Conservation (phyloP, 805 yeast species). For the Dipodascus albidus region DNA sequence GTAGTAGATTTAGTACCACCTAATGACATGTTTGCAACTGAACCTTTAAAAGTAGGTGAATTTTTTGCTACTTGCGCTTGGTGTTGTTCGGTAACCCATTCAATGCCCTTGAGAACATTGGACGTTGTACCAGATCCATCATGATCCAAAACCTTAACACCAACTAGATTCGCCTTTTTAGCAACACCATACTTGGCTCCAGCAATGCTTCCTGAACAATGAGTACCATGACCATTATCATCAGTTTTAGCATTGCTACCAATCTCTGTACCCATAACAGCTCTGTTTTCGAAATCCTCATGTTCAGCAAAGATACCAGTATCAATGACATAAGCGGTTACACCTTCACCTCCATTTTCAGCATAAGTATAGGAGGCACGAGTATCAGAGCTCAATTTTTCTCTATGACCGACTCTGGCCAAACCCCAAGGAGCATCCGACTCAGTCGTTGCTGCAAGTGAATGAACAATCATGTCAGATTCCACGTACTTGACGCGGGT, state of each 20-base stretch:
- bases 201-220: slow-evolving; percentile 56
- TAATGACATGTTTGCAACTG: slow-evolving; percentile 51
- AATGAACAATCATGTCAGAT: slow-evolving; percentile 43
- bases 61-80: slow-evolving; percentile 23
- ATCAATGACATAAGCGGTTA: slow-evolving; percentile 67
- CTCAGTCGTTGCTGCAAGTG: slow-evolving; percentile 37
- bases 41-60: slow-evolving; percentile 41
- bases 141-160: slow-evolving; percentile 48
- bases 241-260: slow-evolving; percentile 36
- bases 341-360: slow-evolving; percentile 49
- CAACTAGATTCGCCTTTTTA: slow-evolving; percentile 45
- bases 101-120: slow-evolving; percentile 52
- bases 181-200: slow-evolving; percentile 49
- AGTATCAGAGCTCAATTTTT: slow-evolving; percentile 45
- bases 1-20: slow-evolving; percentile 49
- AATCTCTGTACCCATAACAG: slow-evolving; percentile 48
- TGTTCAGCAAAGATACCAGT: slow-evolving; percentile 52
- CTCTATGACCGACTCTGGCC: slow-evolving; percentile 58
- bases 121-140: slow-evolving; percentile 50
- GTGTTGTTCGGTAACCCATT: slow-evolving; percentile 44
- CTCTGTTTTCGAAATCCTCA: slow-evolving; percentile 49
- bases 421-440: slow-evolving; percentile 69
- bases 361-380: slow-evolving; percentile 52
- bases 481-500: slow-evolving; percentile 49
- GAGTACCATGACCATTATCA: slow-evolving; percentile 57